Evolutionary conservation across 257 asterid species (phyloP), one percentile per base, ranked within the genome.

Genomic region (Salvia miltiorrhiza): DNA sequence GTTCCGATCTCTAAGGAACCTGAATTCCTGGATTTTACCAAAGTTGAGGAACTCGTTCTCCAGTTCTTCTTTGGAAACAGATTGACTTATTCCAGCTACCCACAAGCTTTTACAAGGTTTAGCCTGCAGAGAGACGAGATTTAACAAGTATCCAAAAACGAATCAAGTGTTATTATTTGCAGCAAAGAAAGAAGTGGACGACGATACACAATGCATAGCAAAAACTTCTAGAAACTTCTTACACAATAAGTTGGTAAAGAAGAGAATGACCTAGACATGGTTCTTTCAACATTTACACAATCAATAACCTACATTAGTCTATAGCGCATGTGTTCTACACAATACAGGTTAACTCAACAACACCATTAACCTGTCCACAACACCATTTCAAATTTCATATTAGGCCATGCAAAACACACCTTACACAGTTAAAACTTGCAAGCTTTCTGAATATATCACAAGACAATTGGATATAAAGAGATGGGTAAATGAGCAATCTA

Each of bases 71-170:
- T 81, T 91, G 43, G 92, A 63, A 55, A 87, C 75, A 69, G 96
- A 84, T 58, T 80, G 92, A 81, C 95, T 67, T 47, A 94, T 81
- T 72, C 99, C 99, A 71, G 96, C 87, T 52, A 94, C 97, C 99
- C 99, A 91, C 79, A 94, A 77, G 73, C 92, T 91, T 80, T 91
- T 94, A 72, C 95, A 87, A 55, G 99, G 99, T 73, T 82, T 94
- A 71, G 99, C 97, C 99, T 94, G 88, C 65, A 80, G 39, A 40
- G 7, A 49, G 75, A 67, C 48, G 47, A 52, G 69, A 78, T 47
- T 10, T 14, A 30, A 44, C 59, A 56, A 57, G 69, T 76, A 73
- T 20, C 63, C 20, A 47, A 39, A 73, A 35, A 48, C 48, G 49
- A 24, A 19, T 20, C 1, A 49, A 11, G 41, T 32, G 17, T 4